Evolutionary conservation across 331 rosid species (phyloP), one percentile per base, ranked within the genome.

Genomic region (Malus hybrid): DNA sequence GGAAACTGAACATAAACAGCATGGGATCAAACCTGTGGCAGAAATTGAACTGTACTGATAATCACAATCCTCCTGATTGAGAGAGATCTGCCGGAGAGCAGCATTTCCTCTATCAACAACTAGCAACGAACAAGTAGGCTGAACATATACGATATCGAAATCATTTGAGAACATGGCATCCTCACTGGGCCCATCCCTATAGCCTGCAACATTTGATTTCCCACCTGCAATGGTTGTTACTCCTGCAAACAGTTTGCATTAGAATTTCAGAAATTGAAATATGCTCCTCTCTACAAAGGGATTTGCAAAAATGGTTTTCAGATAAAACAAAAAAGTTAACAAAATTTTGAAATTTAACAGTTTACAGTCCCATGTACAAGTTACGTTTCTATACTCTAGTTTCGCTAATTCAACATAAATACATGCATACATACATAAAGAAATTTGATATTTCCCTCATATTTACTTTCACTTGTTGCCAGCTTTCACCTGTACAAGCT

Each of bases 151-250:
- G 68, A 94, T 87, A 78, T 94, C 98, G 70, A 94, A 94, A 86
- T 94, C 97, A 71, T 90, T 94, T 15, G 98, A 94, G 86, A 94
- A 94, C 82, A 91, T 90, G 2, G 98, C 97, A 84, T 94, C 97
- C 81, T 94, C 98, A 22, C 98, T 89, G 10, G 98, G 98, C 70
- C 98, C 97, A 74, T 94, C 98, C 72, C 95, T 88, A 66, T 91
- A 94, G 73, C 98, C 98, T n/a, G 91, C 94, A 44, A 88, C 85
- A 74, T 61, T 88, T 82, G 98, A 89, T 79, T 93, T 93, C 63
- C 98, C 98, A 55, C 98, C 98, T 18, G 98, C 98, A 42, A 93
- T 90, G 80, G 98, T 94, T 63, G 97, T 91, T 73, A 94, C 97
- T 46, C 97, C 98, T 94, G 79, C 78, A 83, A 63, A 68, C 64